Conservation (phyloP, 805 yeast species). For the Ogataea methanolica region DNA sequence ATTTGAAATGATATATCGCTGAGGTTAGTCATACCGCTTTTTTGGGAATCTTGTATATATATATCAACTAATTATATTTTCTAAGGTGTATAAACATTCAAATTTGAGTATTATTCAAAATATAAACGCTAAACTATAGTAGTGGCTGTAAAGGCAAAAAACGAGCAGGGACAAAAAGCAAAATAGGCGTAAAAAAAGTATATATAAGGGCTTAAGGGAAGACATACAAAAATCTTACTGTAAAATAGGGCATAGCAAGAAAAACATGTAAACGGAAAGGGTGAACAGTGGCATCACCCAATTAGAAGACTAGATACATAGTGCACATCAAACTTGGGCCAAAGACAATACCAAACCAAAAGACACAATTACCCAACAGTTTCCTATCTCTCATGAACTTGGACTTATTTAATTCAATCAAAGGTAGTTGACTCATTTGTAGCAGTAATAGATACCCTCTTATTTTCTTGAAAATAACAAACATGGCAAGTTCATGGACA, state of each 20-base stretch:
- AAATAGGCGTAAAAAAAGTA: neutral
- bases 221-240: neutral
- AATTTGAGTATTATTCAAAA: too few species aligned
- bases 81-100: too few species aligned
- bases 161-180: neutral
- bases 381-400: slow-evolving; percentile 50
- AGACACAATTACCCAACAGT: slow-evolving; percentile 71
- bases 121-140: too few species aligned
- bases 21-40: slow-evolving; percentile 8
- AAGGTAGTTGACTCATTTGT: slow-evolving; percentile 87
- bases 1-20: slow-evolving; percentile 84
- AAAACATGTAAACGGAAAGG: neutral
- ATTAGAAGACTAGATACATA: slow-evolving; percentile 68
- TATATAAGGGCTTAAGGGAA: too few species aligned
- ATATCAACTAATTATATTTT: neutral
- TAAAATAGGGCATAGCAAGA: neutral
- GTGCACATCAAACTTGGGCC: slow-evolving; percentile 91
- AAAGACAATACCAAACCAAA: slow-evolving; percentile 87
- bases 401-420: slow-evolving; percentile 60
- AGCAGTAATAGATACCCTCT: slow-evolving; percentile 76
- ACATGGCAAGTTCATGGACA: slow-evolving; percentile 92
- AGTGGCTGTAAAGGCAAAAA: too few species aligned
- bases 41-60: slow-evolving; percentile 1
- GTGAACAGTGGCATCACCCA: neutral
- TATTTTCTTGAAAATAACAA: slow-evolving; percentile 69